Evolutionary conservation across 1,284 basidiomycete species (phyloP).

Genomic region (Puccinia triticina): DNA sequence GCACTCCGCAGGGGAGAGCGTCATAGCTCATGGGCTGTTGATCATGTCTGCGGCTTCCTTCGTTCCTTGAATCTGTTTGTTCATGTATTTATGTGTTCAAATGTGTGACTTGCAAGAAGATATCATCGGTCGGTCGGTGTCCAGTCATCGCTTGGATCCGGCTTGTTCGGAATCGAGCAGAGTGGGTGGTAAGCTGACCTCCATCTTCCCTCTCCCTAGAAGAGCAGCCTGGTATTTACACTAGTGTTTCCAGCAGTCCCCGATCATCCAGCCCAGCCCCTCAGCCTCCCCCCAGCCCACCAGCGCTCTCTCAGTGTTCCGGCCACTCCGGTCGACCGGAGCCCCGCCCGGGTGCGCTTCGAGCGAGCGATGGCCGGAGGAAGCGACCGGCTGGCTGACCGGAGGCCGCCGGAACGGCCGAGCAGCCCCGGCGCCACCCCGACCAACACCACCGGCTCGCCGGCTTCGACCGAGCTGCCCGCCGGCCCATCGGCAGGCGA

Average conservation of each 20-base stretch:
- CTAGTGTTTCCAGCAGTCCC: neutral
- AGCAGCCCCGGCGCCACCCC: neutral
- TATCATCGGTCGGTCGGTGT: constrained; percentile 16
- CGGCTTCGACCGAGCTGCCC: neutral
- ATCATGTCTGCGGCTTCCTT: neutral
- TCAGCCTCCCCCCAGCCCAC: neutral
- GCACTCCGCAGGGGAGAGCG: too few species aligned
- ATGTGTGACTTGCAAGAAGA: neutral
- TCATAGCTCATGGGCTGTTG: too few species aligned
- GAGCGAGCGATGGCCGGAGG: neutral
- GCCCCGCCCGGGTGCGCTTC: constrained; percentile 1
- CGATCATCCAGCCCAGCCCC: neutral
- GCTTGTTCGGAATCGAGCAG: neutral
- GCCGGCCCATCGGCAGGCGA: neutral
- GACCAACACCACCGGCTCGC: constrained; percentile 21
- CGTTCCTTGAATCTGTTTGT: too few species aligned
- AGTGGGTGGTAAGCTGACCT: neutral
- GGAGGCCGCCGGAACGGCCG: neutral
- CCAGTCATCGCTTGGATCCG: neutral
- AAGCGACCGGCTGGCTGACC: neutral
- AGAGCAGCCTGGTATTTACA: neutral
- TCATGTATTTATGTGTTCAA: neutral
- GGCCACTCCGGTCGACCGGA: neutral
- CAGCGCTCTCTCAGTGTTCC: constrained; percentile 27
- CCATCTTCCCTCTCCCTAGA: neutral